Evolutionary conservation across 768 basidiomycete genomes (phyloP).

Genomic region (Tylopilus plumbeoviolaceoides): DNA sequence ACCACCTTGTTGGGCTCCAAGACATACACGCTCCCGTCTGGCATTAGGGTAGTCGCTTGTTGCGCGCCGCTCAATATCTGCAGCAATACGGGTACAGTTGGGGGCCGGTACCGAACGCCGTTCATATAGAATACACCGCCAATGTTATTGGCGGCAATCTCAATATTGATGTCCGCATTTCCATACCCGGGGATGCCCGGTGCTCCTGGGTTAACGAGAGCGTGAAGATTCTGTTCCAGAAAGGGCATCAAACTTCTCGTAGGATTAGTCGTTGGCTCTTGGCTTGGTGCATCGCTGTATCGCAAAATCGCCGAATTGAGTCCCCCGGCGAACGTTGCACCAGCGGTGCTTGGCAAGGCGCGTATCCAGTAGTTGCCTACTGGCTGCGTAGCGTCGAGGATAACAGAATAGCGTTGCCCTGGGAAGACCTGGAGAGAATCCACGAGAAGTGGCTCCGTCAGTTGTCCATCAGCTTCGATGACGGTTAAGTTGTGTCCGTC

Average conservation of each 20-base stretch:
- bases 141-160: neutral
- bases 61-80: conserved; percentile 31
- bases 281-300: neutral
- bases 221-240: neutral
- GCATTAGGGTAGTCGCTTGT: conserved; percentile 27
- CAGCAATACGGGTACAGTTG: neutral
- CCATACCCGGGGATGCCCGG: neutral
- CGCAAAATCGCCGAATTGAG: neutral
- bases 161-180: neutral
- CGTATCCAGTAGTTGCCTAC: neutral
- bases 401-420: neutral
- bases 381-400: neutral
- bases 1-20: conserved; percentile 27
- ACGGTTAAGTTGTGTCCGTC: neutral
- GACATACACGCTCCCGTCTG: conserved; percentile 21
- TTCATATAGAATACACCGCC: neutral
- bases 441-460: neutral
- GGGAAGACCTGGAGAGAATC: neutral
- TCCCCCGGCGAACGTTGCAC: neutral
- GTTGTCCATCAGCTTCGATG: neutral
- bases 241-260: neutral
- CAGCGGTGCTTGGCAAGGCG: neutral
- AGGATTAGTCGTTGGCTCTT: neutral
- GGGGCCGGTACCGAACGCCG: neutral
- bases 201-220: neutral